These are phyloP conservation scores for Aspergillus neotritici DNA, from an alignment of 2,329 filamentous ascomycete species.

Conservation along the genomic window DNA sequence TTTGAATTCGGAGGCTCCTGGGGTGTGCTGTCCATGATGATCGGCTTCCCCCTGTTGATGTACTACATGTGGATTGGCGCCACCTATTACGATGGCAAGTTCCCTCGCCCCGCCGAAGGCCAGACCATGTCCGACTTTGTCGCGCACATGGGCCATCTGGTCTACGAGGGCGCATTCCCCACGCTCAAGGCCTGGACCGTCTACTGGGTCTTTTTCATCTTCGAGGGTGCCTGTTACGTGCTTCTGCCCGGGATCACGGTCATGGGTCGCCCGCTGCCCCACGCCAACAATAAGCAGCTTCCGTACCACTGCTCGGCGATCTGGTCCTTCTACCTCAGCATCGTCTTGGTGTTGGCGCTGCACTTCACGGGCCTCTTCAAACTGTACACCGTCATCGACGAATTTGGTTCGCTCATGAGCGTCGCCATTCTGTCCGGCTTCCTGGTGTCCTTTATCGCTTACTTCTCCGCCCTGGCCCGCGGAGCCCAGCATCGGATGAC, in stretches of 20 bases:
- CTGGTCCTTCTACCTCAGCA: conserved; percentile 80
- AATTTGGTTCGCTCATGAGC: conserved; percentile 88
- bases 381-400: conserved; percentile 85
- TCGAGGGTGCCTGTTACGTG: conserved; percentile 78
- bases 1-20: conserved; percentile 81
- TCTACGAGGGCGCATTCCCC: conserved; percentile 81
- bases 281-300: conserved; percentile 77
- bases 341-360: conserved; percentile 62
- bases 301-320: conserved; percentile 92
- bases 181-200: conserved; percentile 77
- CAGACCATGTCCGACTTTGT: conserved; percentile 68
- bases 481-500: conserved; percentile 91
- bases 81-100: conserved; percentile 80
- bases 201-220: conserved; percentile 90
- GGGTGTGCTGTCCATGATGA: conserved; percentile 82
- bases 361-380: conserved; percentile 83
- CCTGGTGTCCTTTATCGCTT: conserved; percentile 74
- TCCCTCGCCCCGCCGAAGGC: conserved; percentile 62
- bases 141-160: conserved; percentile 62
- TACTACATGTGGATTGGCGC: conserved; percentile 99
- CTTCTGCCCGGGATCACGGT: conserved; percentile 79
- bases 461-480: conserved; percentile 73
- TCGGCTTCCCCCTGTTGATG: conserved; percentile 89
- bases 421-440: conserved; percentile 91
- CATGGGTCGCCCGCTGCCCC: conserved; percentile 80